Base-by-base conservation (phyloP, 306 rosid genomes). In the Ochetophila trinervis region DNA sequence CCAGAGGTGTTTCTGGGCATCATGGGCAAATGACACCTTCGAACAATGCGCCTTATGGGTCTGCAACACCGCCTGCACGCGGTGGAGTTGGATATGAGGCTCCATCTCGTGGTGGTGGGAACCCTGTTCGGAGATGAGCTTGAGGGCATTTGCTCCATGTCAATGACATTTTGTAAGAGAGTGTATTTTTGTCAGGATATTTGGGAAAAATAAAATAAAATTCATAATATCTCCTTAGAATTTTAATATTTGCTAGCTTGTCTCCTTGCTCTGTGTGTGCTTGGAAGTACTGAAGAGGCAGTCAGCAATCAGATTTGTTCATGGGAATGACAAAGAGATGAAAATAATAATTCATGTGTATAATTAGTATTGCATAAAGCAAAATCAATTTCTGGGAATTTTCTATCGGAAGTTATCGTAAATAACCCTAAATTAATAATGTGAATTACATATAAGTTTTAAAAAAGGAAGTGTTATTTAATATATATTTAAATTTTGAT, bases 51-150 rank as follows among this genome's bases (percentile, higher is more conserved):
- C 79, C 86, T 11, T 88, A 80, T 45, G 86, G 86, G 16, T 83
- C 96, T 27, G 60, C 87, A 44, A 86, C 95, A 14, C 91, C 95
- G 0, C 95, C 95, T 22, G 60, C 78, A 6, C 89, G 75, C 15
- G 57, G 78, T 63, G 83, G 79, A 57, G 75, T 65, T 59, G 96
- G 85, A 20, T 86, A 76, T 0, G 90, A 88, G 52, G 81, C 82
- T 56, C 78, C 65, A 5, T 45, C 84, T 50, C 93, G 87, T 53
- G 89, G 89, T 47, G 89, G 86, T 44, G 86, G 79, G 74, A 88
- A 91, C 78, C 86, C 86, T 2, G 76, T 30, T 27, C 81, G 92
- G 79, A 79, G 90, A 84, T 82, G 90, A 92, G 61, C 63, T 49
- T 23, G 47, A 68, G 71, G 34, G 63, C 52, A 58, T 14, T 73